A percentile compares a stretch with the other conserved stretches of the same genome.
phyloP scores from a whole-genome alignment of 148 eudicot species.

The Vaccinium macrocarpon region DNA sequence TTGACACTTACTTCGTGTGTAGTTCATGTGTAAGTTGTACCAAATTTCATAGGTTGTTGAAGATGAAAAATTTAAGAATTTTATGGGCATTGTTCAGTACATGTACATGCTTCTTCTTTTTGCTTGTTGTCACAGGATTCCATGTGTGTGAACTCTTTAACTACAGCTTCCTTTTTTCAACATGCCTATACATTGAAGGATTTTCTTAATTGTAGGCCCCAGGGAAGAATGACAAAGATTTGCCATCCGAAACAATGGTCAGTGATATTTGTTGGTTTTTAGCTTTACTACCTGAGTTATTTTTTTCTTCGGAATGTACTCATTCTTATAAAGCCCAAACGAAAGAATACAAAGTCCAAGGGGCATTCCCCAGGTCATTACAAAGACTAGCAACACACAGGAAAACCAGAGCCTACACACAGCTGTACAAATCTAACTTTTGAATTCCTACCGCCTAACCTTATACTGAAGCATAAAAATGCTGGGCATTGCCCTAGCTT shows the following conservation, averaged over 20 bases:
- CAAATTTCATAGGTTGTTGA: background rate
- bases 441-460: no score
- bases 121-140: background rate
- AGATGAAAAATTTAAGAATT: background rate
- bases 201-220: constrained; percentile 57
- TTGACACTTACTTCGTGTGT: background rate
- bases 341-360: no score
- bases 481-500: no score
- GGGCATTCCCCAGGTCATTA: no score
- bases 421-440: no score
- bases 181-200: background rate
- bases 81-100: background rate
- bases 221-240: constrained; percentile 90
- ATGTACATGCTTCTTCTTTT: background rate
- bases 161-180: constrained; percentile 8
- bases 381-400: no score
- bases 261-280: constrained; percentile 23
- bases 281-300: background rate
- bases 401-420: no score
- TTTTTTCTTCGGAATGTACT: background rate
- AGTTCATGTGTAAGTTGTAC: background rate
- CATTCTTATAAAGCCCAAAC: no score
- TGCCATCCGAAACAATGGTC: constrained; percentile 89
- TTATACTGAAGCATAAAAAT: no score
- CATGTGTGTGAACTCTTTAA: background rate